Evolutionary conservation across 1,284 basidiomycete species (phyloP).

Genomic region (Anthracocystis setariae): DNA sequence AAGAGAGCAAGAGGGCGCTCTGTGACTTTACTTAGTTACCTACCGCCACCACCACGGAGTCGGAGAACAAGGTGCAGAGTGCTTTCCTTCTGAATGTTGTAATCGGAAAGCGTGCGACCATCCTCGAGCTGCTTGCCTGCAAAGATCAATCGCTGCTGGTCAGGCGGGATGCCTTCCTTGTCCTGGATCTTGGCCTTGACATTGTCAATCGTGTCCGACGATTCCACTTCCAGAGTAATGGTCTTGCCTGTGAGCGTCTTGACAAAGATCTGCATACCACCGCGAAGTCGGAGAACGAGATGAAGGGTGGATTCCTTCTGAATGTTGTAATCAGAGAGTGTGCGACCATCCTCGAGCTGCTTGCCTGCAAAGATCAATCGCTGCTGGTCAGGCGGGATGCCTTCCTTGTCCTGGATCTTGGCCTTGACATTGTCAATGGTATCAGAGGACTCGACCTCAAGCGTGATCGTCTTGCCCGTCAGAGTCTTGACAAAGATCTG

Average conservation of each 20-base stretch:
- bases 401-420: constrained; percentile 67
- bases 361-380: constrained; percentile 70
- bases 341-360: constrained; percentile 70
- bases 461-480: constrained; percentile 96
- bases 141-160: no score
- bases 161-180: no score
- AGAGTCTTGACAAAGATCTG: constrained; percentile 73
- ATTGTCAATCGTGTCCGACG: no score
- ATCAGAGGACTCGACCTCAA: constrained; percentile 87
- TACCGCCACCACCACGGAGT: constrained; percentile 63
- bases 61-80: constrained; percentile 65
- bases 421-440: constrained; percentile 84
- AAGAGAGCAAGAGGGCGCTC: constrained; percentile 4
- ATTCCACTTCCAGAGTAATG: no score
- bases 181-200: no score
- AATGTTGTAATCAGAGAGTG: constrained; percentile 70
- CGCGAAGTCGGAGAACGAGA: no score
- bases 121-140: no score
- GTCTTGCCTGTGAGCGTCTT: constrained; percentile 93
- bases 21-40: constrained; percentile 33
- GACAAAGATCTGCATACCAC: constrained; percentile 72
- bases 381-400: constrained; percentile 70
- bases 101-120: no score
- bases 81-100: no score
- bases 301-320: constrained; percentile 66